Conservation (phyloP, 192 early-diverging fungal species). For the Diversispora epigaea region DNA sequence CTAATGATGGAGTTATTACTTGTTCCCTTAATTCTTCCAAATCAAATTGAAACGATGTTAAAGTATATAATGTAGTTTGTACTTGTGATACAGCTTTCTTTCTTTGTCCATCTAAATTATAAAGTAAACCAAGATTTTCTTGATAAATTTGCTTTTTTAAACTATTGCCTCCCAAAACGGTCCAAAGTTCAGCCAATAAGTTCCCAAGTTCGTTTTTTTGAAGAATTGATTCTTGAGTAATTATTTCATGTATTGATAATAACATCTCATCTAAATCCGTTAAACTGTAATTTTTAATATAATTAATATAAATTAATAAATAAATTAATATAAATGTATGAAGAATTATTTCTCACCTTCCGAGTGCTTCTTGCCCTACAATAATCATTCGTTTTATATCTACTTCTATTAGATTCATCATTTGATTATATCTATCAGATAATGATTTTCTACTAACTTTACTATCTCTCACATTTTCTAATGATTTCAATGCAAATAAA, state of each 20-base stretch:
- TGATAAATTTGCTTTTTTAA: constrained; percentile 35
- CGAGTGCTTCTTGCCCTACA: constrained; percentile 30
- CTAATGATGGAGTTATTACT: constrained; percentile 37
- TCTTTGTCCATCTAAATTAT: constrained; percentile 43
- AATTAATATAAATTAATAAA: background rate
- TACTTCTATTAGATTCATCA: constrained; percentile 34
- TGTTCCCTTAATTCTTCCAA: constrained; percentile 49
- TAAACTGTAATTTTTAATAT: constrained; percentile 31
- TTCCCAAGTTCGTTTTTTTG: constrained; percentile 38
- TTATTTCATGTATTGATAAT: constrained; percentile 45
- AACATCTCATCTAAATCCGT: constrained; percentile 44
- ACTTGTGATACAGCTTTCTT: constrained; percentile 42
- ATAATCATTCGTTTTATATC: constrained; percentile 6
- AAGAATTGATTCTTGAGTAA: constrained; percentile 40
- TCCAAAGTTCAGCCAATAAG: constrained; percentile 39
- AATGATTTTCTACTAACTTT: constrained; percentile 40
- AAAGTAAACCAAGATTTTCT: constrained; percentile 45
- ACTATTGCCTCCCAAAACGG: constrained; percentile 37
- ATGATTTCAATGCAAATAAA: constrained; percentile 39
- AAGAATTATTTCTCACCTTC: constrained; percentile 31
- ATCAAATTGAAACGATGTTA: constrained; percentile 55
- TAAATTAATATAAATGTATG: background rate
- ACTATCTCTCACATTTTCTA: constrained; percentile 36
- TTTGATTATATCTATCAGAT: constrained; percentile 31
- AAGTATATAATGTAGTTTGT: constrained; percentile 41